A percentile compares a stretch with the other conserved stretches of the same genome.
Evolutionary conservation across 148 eudicot genomes (phyloP).

Genomic region (Vaccinium myrtillus): DNA sequence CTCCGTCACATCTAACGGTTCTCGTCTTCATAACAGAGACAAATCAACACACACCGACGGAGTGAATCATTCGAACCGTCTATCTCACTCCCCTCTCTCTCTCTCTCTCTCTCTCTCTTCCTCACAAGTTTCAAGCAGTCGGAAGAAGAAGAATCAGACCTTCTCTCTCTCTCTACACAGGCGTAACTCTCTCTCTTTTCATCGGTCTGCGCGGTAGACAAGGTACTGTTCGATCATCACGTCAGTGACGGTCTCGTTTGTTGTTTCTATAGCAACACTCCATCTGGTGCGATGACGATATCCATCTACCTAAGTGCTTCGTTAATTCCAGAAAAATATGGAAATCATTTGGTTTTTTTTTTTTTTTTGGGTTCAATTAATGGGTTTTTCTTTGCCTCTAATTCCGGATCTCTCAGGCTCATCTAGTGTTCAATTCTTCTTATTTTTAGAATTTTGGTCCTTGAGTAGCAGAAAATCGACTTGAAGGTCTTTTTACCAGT

Average conservation of each 20-base stretch:
- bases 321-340: conserved; percentile 8
- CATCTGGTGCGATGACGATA: not conserved
- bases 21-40: not conserved
- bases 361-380: conserved; percentile 18
- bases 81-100: conserved; percentile 22
- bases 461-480: conserved; percentile 9
- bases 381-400: conserved; percentile 27
- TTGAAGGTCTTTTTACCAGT: not conserved
- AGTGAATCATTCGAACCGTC: conserved; percentile 33
- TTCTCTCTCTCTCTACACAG: conserved; percentile 9
- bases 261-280: not conserved
- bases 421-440: conserved; percentile 18
- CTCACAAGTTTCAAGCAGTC: conserved; percentile 1
- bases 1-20: conserved; percentile 30
- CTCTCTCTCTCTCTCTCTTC: conserved; percentile 1
- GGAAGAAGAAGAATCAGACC: conserved; percentile 37
- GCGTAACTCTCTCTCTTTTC: conserved; percentile 17
- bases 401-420: conserved; percentile 52
- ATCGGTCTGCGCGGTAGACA: conserved; percentile 8
- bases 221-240: conserved; percentile 21
- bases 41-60: conserved; percentile 21
- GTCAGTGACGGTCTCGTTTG: conserved; percentile 4
- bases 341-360: conserved; percentile 15
- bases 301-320: not conserved
- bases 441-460: conserved; percentile 25